Evolutionary conservation across 225 moss, liverwort and hornwort genomes (phyloP).

Genomic region (Asterella californica): DNA sequence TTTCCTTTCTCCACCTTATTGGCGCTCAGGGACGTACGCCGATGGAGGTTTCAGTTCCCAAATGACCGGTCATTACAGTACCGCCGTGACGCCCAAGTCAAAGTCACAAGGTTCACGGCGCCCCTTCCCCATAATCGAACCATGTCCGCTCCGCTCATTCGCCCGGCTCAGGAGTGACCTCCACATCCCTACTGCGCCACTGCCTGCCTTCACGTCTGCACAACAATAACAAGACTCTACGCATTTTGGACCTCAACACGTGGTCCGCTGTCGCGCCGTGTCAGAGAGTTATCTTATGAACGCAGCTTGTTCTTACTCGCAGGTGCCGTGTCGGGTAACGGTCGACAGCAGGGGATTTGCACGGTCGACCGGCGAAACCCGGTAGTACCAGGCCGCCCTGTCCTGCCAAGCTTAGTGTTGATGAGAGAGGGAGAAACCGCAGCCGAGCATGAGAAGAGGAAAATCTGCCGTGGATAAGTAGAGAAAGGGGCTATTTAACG

Average conservation of each 20-base stretch:
- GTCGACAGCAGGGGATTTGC: conserved; percentile 6
- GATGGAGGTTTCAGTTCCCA: neutral
- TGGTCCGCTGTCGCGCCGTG: neutral
- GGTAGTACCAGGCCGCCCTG: neutral
- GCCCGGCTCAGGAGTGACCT: neutral
- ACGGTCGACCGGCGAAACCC: conserved; percentile 3
- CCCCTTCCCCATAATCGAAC: neutral
- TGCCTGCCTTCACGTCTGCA: neutral
- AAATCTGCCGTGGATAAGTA: neutral
- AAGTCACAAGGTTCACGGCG: neutral
- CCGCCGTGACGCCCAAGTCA: neutral
- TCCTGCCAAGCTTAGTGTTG: too few relatives aligned
- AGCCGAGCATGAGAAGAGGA: too few relatives aligned
- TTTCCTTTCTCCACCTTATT: neutral
- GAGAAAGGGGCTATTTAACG: neutral
- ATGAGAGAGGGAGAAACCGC: too few relatives aligned
- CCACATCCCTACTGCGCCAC: neutral
- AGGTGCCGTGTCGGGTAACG: conserved; percentile 16
- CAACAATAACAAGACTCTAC: too few relatives aligned
- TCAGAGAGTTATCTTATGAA: neutral
- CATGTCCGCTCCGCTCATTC: neutral
- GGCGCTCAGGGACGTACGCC: neutral
- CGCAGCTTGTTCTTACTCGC: neutral
- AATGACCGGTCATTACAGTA: too few relatives aligned
- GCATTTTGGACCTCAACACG: neutral